phyloP scores from a whole-genome alignment of 805 yeast genomes.

The Metschnikowia gelsemii region DNA sequence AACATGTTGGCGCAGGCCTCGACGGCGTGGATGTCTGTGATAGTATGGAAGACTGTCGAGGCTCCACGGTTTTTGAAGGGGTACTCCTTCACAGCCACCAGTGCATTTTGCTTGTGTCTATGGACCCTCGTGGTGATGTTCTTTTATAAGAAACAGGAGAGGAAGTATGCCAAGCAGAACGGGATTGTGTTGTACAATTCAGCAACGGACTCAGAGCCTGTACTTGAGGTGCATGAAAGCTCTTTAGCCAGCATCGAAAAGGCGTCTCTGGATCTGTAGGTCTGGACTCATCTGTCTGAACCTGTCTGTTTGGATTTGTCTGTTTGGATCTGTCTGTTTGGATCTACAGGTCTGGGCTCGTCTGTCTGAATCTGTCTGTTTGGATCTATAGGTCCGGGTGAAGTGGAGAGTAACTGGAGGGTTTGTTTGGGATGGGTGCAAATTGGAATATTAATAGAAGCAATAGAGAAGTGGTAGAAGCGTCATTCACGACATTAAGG shows the following conservation, averaged over 20 bases:
- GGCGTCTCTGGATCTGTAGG: slow-evolving; percentile 9
- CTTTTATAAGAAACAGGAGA: slow-evolving; percentile 41
- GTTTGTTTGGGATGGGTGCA: too few species aligned
- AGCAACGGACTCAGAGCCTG: slow-evolving; percentile 22
- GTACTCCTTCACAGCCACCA: slow-evolving; percentile 49
- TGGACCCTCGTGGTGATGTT: slow-evolving; percentile 54
- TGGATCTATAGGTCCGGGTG: too few species aligned
- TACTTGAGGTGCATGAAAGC: slow-evolving; percentile 3
- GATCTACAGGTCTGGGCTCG: too few species aligned
- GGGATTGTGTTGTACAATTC: slow-evolving; percentile 35
- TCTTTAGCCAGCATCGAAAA: slow-evolving; percentile 7
- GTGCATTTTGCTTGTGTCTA: slow-evolving; percentile 44
- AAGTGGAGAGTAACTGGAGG: too few species aligned
- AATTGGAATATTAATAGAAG: too few species aligned
- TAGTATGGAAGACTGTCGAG: slow-evolving; percentile 57
- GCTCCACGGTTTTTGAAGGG: slow-evolving; percentile 58
- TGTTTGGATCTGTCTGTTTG: too few species aligned
- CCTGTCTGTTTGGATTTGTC: too few species aligned
- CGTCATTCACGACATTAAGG: too few species aligned
- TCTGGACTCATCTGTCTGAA: too few species aligned
- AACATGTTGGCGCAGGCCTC: slow-evolving; percentile 56
- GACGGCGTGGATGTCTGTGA: slow-evolving; percentile 49
- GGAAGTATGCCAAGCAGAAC: slow-evolving; percentile 32
- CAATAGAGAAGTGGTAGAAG: too few species aligned
- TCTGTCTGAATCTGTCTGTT: too few species aligned